Conservation (phyloP, 2,329 filamentous ascomycete genomes). For the Talaromyces amestolkiae region DNA sequence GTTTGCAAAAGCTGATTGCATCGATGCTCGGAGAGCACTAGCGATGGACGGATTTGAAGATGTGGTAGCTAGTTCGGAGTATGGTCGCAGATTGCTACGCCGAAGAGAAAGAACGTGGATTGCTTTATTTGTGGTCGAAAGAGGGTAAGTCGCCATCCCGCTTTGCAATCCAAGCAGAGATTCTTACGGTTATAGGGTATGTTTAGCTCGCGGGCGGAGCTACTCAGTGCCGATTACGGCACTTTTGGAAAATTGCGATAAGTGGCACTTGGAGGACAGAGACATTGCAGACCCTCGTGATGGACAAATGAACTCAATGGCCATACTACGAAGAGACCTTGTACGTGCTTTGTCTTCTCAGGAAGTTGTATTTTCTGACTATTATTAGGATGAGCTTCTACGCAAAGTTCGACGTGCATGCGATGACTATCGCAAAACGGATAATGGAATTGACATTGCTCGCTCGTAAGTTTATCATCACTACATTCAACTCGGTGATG, state of each 20-base stretch:
- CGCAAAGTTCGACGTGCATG: conserved; percentile 36
- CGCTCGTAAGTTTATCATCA: conserved; percentile 30
- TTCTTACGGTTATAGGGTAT: conserved; percentile 50
- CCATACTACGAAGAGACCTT: conserved; percentile 65
- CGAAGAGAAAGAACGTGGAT: conserved; percentile 69
- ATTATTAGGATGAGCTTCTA: conserved; percentile 33
- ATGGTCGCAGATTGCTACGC: conserved; percentile 61
- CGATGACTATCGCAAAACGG: conserved; percentile 34
- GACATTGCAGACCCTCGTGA: conserved; percentile 65
- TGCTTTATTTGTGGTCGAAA: conserved; percentile 68
- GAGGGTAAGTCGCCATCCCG: conserved; percentile 51
- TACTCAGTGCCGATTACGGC: conserved; percentile 67
- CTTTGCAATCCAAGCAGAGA: conserved; percentile 14
- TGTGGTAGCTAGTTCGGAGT: conserved; percentile 59
- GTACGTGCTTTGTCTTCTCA: conserved; percentile 42
- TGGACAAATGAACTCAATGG: conserved; percentile 69
- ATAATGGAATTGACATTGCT: conserved; percentile 34
- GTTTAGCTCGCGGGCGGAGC: conserved; percentile 65
- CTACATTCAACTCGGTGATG: background rate
- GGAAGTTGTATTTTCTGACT: background rate
- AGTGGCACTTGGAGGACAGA: conserved; percentile 59
- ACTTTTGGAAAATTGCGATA: conserved; percentile 65
- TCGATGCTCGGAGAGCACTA: conserved; percentile 65
- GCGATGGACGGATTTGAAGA: conserved; percentile 66
- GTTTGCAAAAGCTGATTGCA: conserved; percentile 64